These are phyloP conservation scores for Vigna mungo DNA, from an alignment of 306 rosid species.

Conservation along the genomic window DNA sequence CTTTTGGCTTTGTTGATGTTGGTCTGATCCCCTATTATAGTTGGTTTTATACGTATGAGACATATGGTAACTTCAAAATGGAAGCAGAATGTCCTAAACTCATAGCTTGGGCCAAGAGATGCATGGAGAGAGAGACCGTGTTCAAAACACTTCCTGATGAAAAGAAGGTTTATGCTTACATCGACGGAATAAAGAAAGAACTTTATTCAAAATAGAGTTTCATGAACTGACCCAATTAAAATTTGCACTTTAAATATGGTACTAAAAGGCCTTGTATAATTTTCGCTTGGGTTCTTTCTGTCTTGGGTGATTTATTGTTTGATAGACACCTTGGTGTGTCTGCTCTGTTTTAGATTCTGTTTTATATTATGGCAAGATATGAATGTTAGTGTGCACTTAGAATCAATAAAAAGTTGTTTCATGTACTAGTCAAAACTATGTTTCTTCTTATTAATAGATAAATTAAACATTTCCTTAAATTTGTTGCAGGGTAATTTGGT, in stretches of 20 bases:
- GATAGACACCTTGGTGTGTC: background rate
- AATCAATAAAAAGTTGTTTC: slow-evolving; percentile 10
- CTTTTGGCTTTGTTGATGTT: slow-evolving; percentile 59
- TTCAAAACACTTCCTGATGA: slow-evolving; percentile 55
- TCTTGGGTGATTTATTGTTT: background rate
- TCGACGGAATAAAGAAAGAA: slow-evolving; percentile 30
- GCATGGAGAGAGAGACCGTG: slow-evolving; percentile 51
- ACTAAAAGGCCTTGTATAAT: slow-evolving; percentile 3
- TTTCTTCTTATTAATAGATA: no score
- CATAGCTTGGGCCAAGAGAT: slow-evolving; percentile 55
- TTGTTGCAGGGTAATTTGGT: no score
- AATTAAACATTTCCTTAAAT: no score
- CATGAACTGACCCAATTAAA: background rate
- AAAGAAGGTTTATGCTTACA: slow-evolving; percentile 46
- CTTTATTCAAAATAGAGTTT: slow-evolving; percentile 17
- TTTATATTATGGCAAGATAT: background rate
- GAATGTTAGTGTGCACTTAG: background rate
- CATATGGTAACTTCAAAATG: slow-evolving; percentile 51
- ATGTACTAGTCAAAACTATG: no score
- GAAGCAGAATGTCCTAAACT: slow-evolving; percentile 62
- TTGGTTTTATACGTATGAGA: slow-evolving; percentile 57
- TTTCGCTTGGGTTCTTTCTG: background rate
- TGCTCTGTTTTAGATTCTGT: background rate
- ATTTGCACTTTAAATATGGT: background rate
- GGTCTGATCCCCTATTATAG: slow-evolving; percentile 42